Conservation (phyloP, 2,329 filamentous ascomycete genomes). For the Xylaria sp. region DNA sequence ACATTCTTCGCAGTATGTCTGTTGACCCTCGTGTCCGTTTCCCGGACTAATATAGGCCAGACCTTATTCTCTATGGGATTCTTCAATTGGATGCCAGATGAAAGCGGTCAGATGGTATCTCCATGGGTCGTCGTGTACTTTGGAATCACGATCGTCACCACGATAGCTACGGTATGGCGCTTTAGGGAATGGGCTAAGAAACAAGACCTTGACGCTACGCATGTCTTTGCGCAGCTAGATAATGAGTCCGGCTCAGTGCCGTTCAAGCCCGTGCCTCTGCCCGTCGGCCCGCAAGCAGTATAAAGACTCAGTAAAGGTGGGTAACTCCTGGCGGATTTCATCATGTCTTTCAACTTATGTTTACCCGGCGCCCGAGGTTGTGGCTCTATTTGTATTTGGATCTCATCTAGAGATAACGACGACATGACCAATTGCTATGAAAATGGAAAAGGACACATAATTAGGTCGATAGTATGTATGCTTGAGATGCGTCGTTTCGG, state of each 20-base stretch:
- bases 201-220: slow-evolving; percentile 6
- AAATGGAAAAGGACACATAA: not conserved
- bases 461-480: not conserved
- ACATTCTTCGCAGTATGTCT: slow-evolving; percentile 43
- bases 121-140: slow-evolving; percentile 40
- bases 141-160: slow-evolving; percentile 33
- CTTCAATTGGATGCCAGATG: slow-evolving; percentile 40
- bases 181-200: slow-evolving; percentile 24
- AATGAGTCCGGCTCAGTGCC: not conserved
- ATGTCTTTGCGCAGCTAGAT: not conserved
- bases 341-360: not conserved
- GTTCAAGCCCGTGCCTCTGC: not conserved
- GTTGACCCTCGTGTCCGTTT: not conserved
- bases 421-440: not conserved
- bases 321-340: not conserved
- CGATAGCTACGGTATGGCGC: slow-evolving; percentile 22
- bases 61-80: slow-evolving; percentile 43
- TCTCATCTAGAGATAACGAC: not conserved
- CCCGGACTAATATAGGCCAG: slow-evolving; percentile 13
- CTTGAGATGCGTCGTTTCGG: not conserved
- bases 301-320: not conserved
- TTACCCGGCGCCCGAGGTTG: not conserved
- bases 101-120: slow-evolving; percentile 37
- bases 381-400: not conserved
- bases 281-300: not conserved